These are phyloP conservation scores for Heracleum sosnowskyi DNA, from an alignment of 129 eudicot genomes.

Conservation along the genomic window DNA sequence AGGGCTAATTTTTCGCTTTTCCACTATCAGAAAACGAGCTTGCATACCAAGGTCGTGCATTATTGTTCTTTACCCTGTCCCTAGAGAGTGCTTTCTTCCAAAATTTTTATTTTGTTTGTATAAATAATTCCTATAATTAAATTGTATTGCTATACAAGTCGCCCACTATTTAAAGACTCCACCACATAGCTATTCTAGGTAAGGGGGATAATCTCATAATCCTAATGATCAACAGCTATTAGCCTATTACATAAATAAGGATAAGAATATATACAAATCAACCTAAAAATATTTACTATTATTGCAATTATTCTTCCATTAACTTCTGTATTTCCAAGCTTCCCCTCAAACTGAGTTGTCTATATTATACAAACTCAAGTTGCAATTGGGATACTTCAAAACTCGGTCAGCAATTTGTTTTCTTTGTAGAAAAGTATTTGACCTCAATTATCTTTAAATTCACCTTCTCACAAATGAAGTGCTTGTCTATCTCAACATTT, in stretches of 20 bases:
- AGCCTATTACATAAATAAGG: not conserved
- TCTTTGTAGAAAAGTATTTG: not conserved
- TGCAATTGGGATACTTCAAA: not conserved
- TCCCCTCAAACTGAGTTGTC: not conserved
- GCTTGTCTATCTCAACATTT: not conserved
- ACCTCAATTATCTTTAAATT: not conserved
- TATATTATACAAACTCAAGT: not conserved
- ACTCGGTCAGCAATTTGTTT: not conserved
- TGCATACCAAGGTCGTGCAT: not conserved
- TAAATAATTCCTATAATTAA: not conserved
- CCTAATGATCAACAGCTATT: not conserved
- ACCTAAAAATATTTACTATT: not conserved
- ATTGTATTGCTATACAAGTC: not conserved
- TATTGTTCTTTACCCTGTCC: not conserved
- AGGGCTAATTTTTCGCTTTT: not conserved
- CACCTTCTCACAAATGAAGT: not conserved
- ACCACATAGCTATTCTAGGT: not conserved
- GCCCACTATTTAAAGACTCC: not conserved
- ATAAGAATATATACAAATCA: not conserved
- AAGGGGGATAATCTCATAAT: not conserved
- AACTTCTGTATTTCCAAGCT: not conserved
- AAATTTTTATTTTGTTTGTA: not conserved
- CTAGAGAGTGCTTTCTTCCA: not conserved
- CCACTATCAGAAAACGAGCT: not conserved
- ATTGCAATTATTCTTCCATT: not conserved